Evolutionary conservation across 768 basidiomycete species (phyloP).

Genomic region (Kwoniella botswanensis): DNA sequence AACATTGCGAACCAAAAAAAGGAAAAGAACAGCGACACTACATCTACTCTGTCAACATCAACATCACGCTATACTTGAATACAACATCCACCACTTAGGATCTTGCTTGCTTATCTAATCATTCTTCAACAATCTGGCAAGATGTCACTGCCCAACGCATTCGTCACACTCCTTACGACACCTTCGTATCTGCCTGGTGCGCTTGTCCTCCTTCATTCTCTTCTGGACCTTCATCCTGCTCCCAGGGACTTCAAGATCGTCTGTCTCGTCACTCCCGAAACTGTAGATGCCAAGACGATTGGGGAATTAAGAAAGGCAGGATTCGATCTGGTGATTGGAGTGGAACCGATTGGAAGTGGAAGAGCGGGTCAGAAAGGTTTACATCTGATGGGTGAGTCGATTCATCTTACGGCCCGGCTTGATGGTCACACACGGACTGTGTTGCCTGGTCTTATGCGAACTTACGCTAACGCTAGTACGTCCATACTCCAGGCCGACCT

Average conservation of each 20-base stretch:
- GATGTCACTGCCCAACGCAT: slow-evolving; percentile 62
- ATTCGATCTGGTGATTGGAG: slow-evolving; percentile 86
- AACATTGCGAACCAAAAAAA: neutral
- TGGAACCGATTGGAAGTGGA: slow-evolving; percentile 74
- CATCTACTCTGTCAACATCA: neutral
- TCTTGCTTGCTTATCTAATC: neutral
- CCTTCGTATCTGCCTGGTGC: slow-evolving; percentile 92
- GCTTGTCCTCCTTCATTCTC: slow-evolving; percentile 80
- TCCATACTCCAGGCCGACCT: slow-evolving; percentile 72
- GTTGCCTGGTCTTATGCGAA: too few relatives aligned
- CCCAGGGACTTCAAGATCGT: slow-evolving; percentile 73
- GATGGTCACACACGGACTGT: too few relatives aligned
- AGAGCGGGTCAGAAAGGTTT: slow-evolving; percentile 71
- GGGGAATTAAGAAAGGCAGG: slow-evolving; percentile 73
- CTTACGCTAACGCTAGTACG: too few relatives aligned
- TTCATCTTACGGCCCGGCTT: neutral
- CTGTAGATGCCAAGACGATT: slow-evolving; percentile 80
- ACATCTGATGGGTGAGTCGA: slow-evolving; percentile 74
- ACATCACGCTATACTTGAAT: neutral
- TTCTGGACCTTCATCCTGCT: slow-evolving; percentile 65
- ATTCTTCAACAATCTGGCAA: neutral
- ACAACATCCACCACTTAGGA: neutral
- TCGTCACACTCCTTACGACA: slow-evolving; percentile 90
- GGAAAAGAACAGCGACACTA: neutral
- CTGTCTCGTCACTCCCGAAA: slow-evolving; percentile 92